Conservation (phyloP, 768 basidiomycete genomes). For the Boletus tylopilopsis region DNA sequence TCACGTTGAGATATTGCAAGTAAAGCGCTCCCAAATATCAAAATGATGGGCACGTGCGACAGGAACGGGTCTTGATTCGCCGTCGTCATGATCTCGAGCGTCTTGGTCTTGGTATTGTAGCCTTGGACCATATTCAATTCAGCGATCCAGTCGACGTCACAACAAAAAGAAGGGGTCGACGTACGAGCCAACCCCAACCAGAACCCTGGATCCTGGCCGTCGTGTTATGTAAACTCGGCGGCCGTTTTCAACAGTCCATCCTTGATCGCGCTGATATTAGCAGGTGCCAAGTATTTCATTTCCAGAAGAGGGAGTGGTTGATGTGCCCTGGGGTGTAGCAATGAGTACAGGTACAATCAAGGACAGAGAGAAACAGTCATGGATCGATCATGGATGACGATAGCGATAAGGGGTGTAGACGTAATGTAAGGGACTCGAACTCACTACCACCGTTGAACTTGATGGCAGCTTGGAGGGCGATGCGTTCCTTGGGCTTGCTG, state of each 20-base stretch:
- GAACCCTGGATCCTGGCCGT: constrained; percentile 89
- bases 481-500: constrained; percentile 68
- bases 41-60: constrained; percentile 75
- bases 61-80: constrained; percentile 94
- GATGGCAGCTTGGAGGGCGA: constrained; percentile 85
- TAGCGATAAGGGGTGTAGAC: constrained; percentile 6
- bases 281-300: constrained; percentile 77
- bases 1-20: constrained; percentile 95
- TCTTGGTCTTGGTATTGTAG: constrained; percentile 57
- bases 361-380: neutral
- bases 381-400: constrained; percentile 7
- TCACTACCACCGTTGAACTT: constrained; percentile 96
- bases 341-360: too few relatives aligned
- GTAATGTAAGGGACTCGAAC: constrained; percentile 18
- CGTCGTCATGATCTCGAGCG: constrained; percentile 86
- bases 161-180: constrained; percentile 37
- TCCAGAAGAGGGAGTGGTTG: constrained; percentile 97
- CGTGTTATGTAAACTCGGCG: constrained; percentile 80
- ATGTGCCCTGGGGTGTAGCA: constrained; percentile 89
- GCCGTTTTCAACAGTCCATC: constrained; percentile 66
- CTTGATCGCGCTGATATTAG: constrained; percentile 42
- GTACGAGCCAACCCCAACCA: constrained; percentile 95
- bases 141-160: too few relatives aligned
- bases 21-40: constrained; percentile 97
- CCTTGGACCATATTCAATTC: constrained; percentile 43